Base-by-base conservation (phyloP, 2,329 filamentous ascomycete species). In the Exserohilum rostratum region DNA sequence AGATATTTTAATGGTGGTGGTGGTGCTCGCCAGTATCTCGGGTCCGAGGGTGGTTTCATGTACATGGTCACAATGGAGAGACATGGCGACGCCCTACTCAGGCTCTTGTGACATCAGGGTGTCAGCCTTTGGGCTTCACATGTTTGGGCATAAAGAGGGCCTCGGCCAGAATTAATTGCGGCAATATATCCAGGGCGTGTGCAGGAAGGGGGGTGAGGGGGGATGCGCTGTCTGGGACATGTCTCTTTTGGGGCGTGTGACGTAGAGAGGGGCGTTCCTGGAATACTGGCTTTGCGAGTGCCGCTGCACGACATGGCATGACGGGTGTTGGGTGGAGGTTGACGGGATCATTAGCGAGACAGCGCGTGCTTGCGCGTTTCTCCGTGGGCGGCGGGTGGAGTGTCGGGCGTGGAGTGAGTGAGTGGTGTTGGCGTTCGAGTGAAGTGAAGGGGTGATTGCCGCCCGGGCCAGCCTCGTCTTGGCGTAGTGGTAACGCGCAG, bases 281-380 rank as follows among this genome's bases (percentile, higher is more conserved):
- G 46, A 71, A 72, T 22, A 66, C 69, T 33, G 67, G 67, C 43
- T 66, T 67, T n/a, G 50, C 55, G 10, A 63, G 60, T 3, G 68
- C 53, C 18, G 42, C 55, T 13, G 63, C 62, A 42, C 68, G 67
- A 47, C 57, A 61, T 18, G 67, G 65, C 15, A 65, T 64, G 27
- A 65, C 68, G 39, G 68, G 70, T 43, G 70, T 53, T 27, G 64
- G 65, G 59, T 63, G 38, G 39, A 37, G 17, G 13, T n/a, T 29
- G 40, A 51, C 48, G 57, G 38, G 27, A 5, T 17, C 34, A 25
- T 25, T 25, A 25, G 22, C 22, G 22, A 25, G 7, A 4, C 7
- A 7, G 22, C 22, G 22, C 9, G 18, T 27, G 7, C 27, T 15
- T 35, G 38, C 38, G 40, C 29, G 48, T 13, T 40, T 42, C 37